Conservation (phyloP, 306 rosid genomes). For the Vicia villosa region DNA sequence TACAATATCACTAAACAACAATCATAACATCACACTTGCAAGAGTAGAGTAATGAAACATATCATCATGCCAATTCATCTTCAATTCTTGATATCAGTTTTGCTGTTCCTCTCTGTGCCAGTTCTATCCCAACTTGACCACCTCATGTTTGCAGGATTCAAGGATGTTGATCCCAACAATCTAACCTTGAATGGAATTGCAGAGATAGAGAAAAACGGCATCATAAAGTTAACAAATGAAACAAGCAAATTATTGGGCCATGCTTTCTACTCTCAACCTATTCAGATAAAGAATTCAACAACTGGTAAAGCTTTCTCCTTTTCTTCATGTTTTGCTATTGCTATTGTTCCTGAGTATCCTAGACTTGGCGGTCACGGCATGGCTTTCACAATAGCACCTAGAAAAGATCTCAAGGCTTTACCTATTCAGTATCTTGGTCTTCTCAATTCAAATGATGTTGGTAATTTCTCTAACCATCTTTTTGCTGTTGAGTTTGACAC, state of each 20-base stretch:
- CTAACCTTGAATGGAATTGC: constrained; percentile 61
- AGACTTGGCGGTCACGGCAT: constrained; percentile 88
- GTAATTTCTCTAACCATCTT: constrained; percentile 62
- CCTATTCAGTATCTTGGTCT: constrained; percentile 86
- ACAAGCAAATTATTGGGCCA: constrained; percentile 60
- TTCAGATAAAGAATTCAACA: constrained; percentile 59
- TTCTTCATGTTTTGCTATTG: constrained; percentile 65
- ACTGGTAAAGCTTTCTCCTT: constrained; percentile 65
- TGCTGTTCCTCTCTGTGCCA: constrained; percentile 41
- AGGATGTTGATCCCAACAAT: constrained; percentile 48
- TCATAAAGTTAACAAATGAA: constrained; percentile 64
- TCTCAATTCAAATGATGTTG: constrained; percentile 53
- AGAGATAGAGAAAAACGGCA: constrained; percentile 51
- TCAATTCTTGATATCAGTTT: background rate
- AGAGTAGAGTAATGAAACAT: background rate
- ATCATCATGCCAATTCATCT: constrained; percentile 42
- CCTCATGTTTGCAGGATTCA: constrained; percentile 61
- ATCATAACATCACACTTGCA: background rate
- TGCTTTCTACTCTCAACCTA: constrained; percentile 53
- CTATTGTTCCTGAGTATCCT: constrained; percentile 73
- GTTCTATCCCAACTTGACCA: constrained; percentile 46
- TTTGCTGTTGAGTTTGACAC: constrained; percentile 87
- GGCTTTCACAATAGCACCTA: constrained; percentile 61
- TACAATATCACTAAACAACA: background rate
- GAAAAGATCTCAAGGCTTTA: constrained; percentile 53